Percentiles rank a stretch among this genome's conserved stretches.
phyloP scores from a whole-genome alignment of 73 alveolate genomes.

The Vitrella brassicaformis region DNA sequence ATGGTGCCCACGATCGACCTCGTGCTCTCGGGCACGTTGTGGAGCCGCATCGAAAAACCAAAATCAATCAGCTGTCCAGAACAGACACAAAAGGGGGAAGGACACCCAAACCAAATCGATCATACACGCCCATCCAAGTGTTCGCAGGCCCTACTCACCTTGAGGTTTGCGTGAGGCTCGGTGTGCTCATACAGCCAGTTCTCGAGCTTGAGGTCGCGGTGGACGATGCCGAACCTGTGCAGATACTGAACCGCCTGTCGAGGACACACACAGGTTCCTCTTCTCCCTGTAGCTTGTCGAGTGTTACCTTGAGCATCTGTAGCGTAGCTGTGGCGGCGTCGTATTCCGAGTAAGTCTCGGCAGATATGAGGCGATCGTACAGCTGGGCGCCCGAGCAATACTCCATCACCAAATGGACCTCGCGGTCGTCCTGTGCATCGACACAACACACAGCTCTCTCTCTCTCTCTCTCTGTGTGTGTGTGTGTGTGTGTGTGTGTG shows the following conservation, averaged over 20 bases:
- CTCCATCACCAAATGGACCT: not conserved
- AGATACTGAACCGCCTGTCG: not conserved
- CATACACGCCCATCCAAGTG: too few species aligned
- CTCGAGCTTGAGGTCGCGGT: conserved; percentile 30
- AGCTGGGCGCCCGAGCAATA: not conserved
- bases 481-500: too few species aligned
- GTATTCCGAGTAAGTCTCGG: not conserved
- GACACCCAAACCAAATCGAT: too few species aligned
- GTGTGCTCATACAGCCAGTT: conserved; percentile 17
- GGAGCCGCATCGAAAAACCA: not conserved
- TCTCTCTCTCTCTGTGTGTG: too few species aligned
- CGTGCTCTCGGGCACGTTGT: not conserved
- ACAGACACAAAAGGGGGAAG: too few species aligned
- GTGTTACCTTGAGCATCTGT: too few species aligned
- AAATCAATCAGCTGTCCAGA: conserved; percentile 24
- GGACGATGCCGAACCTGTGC: conserved; percentile 4
- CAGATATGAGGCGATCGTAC: not conserved
- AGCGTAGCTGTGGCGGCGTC: not conserved
- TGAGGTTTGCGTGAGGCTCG: conserved; percentile 2
- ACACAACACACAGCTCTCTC: too few species aligned
- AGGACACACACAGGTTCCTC: too few species aligned
- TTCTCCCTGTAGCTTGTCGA: too few species aligned
- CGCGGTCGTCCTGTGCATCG: not conserved
- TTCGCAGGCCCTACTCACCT: too few species aligned
- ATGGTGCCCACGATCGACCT: not conserved